Conservation (phyloP, 73 alveolate genomes). For the Tetrahymena thermophila region DNA sequence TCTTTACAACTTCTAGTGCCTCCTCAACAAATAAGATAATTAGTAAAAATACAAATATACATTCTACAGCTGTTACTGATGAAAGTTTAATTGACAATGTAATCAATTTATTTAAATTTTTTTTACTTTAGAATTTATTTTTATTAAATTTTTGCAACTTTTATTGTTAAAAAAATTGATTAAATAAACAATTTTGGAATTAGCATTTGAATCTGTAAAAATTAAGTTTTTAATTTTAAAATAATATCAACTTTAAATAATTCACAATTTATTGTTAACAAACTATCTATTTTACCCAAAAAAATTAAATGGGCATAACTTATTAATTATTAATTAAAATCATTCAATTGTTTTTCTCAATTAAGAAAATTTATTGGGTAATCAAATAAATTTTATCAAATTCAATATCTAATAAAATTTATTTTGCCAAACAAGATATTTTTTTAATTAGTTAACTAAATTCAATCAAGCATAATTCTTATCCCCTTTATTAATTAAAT, state of each 20-base stretch:
- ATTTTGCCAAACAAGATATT: background rate
- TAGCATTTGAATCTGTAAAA: too few species aligned
- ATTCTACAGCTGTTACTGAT: background rate
- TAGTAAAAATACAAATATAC: background rate
- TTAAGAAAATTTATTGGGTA: too few species aligned
- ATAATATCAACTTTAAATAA: too few species aligned
- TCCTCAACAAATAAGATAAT: background rate
- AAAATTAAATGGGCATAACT: background rate
- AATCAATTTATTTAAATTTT: background rate
- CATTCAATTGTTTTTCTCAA: too few species aligned
- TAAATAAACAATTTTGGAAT: background rate
- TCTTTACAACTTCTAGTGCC: background rate
- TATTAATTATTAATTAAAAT: too few species aligned
- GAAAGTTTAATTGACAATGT: background rate
- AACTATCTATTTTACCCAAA: too few species aligned
- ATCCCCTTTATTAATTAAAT: background rate
- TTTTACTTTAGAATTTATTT: background rate
- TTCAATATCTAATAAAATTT: too few species aligned
- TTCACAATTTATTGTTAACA: background rate
- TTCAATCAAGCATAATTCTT: background rate
- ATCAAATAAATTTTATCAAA: too few species aligned
- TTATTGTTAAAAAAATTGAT: too few species aligned
- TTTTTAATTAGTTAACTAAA: too few species aligned
- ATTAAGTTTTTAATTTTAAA: background rate
- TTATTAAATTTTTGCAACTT: background rate